phyloP scores from a whole-genome alignment of 2,329 filamentous ascomycete genomes.

The Allantophomopsis cytisporea region DNA sequence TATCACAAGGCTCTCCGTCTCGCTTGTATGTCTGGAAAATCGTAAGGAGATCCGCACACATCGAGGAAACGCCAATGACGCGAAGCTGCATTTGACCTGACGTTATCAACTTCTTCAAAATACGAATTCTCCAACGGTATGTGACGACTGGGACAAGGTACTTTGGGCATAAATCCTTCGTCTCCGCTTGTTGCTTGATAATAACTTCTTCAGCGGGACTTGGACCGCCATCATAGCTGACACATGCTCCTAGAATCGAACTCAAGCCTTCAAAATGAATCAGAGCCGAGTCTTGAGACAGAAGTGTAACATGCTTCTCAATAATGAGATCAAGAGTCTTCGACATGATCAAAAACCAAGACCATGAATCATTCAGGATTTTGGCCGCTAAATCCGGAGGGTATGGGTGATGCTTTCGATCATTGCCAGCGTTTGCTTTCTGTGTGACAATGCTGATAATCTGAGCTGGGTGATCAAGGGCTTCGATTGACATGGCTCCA shows the following conservation, averaged over 20 bases:
- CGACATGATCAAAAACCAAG: too few relatives aligned
- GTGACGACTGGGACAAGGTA: slow-evolving; percentile 35
- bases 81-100: slow-evolving; percentile 87
- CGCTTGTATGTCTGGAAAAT: slow-evolving; percentile 44
- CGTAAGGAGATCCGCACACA: slow-evolving; percentile 57
- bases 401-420: too few relatives aligned
- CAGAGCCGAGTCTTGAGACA: slow-evolving; percentile 31
- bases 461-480: too few relatives aligned
- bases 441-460: too few relatives aligned
- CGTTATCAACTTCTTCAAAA: slow-evolving; percentile 59
- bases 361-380: too few relatives aligned
- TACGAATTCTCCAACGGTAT: slow-evolving; percentile 55
- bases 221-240: slow-evolving; percentile 15
- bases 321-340: slow-evolving; percentile 19
- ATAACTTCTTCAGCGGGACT: slow-evolving; percentile 4
- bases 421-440: too few relatives aligned
- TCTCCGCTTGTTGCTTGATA: slow-evolving; percentile 11
- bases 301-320: slow-evolving; percentile 39
- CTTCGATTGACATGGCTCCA: too few relatives aligned
- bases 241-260: slow-evolving; percentile 26
- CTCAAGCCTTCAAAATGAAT: slow-evolving; percentile 25
- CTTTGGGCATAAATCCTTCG: slow-evolving; percentile 20
- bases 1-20: slow-evolving; percentile 17
- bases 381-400: too few relatives aligned
- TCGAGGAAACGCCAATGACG: slow-evolving; percentile 60